Evolutionary conservation across 2,329 filamentous ascomycete species (phyloP).

Genomic region (Cladorrhinum sp.): DNA sequence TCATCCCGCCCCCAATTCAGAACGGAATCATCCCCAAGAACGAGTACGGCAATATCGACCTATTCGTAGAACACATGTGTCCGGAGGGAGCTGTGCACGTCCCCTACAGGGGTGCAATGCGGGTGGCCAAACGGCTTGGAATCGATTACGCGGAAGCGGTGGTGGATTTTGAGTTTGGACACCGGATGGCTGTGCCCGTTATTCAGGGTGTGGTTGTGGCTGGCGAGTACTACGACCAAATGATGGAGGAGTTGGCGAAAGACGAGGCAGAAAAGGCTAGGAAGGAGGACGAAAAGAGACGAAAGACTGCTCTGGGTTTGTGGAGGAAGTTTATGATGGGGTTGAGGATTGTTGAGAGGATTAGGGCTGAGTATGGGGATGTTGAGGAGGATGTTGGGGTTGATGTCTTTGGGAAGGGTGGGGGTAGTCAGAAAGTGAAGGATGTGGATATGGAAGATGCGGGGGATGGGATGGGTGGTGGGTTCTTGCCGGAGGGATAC

Average conservation of each 20-base stretch:
- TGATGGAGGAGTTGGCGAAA: constrained; percentile 75
- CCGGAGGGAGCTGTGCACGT: constrained; percentile 78
- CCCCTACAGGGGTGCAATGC: constrained; percentile 70
- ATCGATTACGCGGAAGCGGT: constrained; percentile 94
- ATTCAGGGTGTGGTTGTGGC: constrained; percentile 89
- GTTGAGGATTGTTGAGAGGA: constrained; percentile 74
- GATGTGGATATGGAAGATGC: not conserved
- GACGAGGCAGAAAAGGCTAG: constrained; percentile 71
- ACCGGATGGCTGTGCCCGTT: constrained; percentile 88
- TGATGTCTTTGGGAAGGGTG: constrained; percentile 54
- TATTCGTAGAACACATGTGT: constrained; percentile 92
- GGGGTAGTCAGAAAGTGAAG: constrained; percentile 8
- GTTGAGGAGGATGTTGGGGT: constrained; percentile 43
- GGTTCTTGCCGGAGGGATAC: constrained; percentile 58
- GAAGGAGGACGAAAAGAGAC: constrained; percentile 80
- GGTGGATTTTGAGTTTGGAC: constrained; percentile 93
- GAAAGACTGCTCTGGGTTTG: constrained; percentile 66
- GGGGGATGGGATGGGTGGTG: constrained; percentile 56
- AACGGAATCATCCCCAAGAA: constrained; percentile 92
- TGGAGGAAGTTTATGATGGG: constrained; percentile 91
- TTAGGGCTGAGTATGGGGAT: constrained; percentile 72
- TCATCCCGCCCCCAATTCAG: constrained; percentile 81
- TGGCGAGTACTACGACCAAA: constrained; percentile 68
- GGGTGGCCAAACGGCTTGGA: constrained; percentile 76
- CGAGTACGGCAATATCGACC: constrained; percentile 91